Base-by-base conservation (phyloP, 768 basidiomycete species). In the Macrolepiota fuliginosa region DNA sequence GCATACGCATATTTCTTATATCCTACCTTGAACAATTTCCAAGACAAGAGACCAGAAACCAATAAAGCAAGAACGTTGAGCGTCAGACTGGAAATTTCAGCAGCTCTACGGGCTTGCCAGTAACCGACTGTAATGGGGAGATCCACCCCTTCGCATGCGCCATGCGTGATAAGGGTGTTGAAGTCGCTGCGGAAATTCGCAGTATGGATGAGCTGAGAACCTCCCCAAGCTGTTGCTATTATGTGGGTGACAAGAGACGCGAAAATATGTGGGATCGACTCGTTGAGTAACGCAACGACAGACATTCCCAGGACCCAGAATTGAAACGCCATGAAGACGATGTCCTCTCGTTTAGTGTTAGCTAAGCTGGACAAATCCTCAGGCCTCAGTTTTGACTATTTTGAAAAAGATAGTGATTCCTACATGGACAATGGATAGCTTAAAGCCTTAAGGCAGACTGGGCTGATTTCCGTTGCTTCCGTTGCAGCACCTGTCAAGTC, bases 291-390 rank as follows among this genome's bases (percentile, higher is more conserved):
- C 19, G 90, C 90, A 47, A 90, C 87, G 29, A 88, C 60, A 11
- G 89, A 90, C 86, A 91, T 88, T 32, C 87, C 89, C 15, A 91
- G 76, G 5, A 91, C 85, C 91, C 91, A 93, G 58, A 90, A 74
- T 65, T 92, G 89, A 75, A 92, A 93, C 5, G 81, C 79, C 42
- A 92, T 85, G 72, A 92, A 92, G 11, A 87, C 81, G 62, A 90
- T 73, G 70, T 93, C 91, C 68, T 92, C 90, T 27, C 91, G 86
- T 70, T 89, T 83, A 29, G 89, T 91, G 68, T 90, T 83, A 56
- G 77, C 77, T 56, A 93, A 79, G 24, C 90, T 92, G 63, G 22
- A 64, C 29, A 58, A 13, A 56, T 61, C 60, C 61, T 53, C 29
- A 45, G 39, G 29, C 7, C 29, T 32, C 29, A 32, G 29, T 32